Evolutionary conservation across 2,329 filamentous ascomycete species (phyloP).

Genomic region (Periconia sp.): DNA sequence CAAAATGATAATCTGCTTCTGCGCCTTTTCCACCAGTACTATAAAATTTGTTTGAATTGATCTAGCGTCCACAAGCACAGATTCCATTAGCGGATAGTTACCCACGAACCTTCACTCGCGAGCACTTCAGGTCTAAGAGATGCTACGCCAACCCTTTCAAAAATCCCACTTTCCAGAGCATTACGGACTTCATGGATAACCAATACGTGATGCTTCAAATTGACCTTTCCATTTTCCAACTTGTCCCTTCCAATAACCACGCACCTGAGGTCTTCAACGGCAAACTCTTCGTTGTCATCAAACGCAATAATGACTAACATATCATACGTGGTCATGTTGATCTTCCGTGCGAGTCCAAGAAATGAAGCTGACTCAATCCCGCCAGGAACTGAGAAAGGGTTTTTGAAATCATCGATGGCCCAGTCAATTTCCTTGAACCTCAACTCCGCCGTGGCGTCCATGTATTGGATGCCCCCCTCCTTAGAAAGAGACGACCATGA

Average conservation of each 20-base stretch:
- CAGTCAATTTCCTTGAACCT: slow-evolving; percentile 5
- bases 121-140: background rate
- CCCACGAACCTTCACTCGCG: background rate
- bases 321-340: slow-evolving; percentile 4
- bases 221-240: no score
- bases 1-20: no score
- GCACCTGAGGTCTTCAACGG: background rate
- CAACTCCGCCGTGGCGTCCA: background rate
- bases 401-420: slow-evolving; percentile 1
- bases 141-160: background rate
- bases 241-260: background rate
- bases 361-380: background rate
- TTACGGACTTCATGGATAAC: no score
- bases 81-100: background rate
- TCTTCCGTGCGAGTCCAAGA: background rate
- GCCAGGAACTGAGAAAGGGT: background rate
- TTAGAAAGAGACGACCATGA: slow-evolving; percentile 20
- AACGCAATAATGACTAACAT: slow-evolving; percentile 1
- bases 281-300: background rate
- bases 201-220: no score
- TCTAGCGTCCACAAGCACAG: no score
- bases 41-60: no score
- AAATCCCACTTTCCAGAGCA: background rate
- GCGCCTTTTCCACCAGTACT: no score
- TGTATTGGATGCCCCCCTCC: slow-evolving; percentile 5